Percentiles rank a stretch among this genome's conserved stretches.
phyloP scores from a whole-genome alignment of 2,329 filamentous ascomycete genomes.

The Colletotrichum sp. region DNA sequence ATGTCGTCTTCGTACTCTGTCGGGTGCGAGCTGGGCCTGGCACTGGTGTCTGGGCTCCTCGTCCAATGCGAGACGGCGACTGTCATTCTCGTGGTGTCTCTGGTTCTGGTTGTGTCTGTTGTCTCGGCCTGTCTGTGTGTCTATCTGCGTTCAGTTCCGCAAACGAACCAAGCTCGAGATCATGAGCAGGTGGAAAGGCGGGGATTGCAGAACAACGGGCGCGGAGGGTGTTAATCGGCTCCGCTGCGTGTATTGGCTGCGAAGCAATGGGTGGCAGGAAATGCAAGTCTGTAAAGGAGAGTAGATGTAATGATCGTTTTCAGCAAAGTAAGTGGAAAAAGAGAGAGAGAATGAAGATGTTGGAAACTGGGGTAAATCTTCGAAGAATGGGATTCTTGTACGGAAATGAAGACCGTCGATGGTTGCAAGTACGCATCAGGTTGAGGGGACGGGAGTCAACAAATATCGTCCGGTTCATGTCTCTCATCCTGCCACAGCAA shows the following conservation, averaged over 20 bases:
- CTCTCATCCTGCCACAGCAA: slow-evolving; percentile 20
- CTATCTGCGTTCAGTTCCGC: slow-evolving; percentile 1
- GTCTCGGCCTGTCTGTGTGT: background rate
- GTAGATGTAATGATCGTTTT: slow-evolving; percentile 12
- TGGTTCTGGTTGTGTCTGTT: background rate
- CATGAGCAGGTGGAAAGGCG: background rate
- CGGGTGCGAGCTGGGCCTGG: slow-evolving; percentile 13
- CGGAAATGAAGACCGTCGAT: slow-evolving; percentile 21
- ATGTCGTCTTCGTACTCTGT: slow-evolving; percentile 10
- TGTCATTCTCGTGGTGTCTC: slow-evolving; percentile 14
- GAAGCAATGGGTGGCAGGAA: background rate
- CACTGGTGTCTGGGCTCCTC: slow-evolving; percentile 16
- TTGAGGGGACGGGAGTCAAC: slow-evolving; percentile 20
- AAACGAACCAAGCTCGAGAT: slow-evolving; percentile 3
- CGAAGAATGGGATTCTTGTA: slow-evolving; percentile 22
- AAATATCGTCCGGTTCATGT: slow-evolving; percentile 19
- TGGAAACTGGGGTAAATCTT: slow-evolving; percentile 8
- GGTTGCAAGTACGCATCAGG: slow-evolving; percentile 13
- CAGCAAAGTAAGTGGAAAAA: background rate
- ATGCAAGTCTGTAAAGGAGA: background rate
- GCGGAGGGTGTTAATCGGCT: background rate
- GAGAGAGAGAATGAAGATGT: slow-evolving; percentile 9
- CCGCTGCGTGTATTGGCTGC: background rate
- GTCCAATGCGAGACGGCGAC: slow-evolving; percentile 21
- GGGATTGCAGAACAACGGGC: background rate